Conservation (phyloP, 371 early-diverging fungal species). For the Mortierella sp. region DNA sequence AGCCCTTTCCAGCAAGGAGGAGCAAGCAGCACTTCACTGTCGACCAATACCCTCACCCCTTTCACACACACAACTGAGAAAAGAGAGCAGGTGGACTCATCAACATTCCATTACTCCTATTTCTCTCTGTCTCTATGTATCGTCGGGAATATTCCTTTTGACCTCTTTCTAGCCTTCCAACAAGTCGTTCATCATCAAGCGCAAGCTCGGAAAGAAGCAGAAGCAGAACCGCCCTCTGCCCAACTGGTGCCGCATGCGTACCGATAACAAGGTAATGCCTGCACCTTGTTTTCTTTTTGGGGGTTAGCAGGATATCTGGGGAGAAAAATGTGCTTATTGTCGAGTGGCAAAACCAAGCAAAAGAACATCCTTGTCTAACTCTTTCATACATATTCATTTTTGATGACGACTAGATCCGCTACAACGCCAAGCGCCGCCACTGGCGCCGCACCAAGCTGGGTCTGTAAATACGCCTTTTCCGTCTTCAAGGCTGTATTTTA, state of each 20-base stretch:
- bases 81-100: background rate
- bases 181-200: conserved; percentile 95
- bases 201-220: conserved; percentile 97
- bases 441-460: conserved; percentile 98
- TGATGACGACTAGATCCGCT: conserved; percentile 69
- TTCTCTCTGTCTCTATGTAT: background rate
- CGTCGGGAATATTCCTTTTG: background rate
- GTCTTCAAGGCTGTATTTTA: background rate
- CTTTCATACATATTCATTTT: too few relatives aligned
- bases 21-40: background rate
- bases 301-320: too few relatives aligned
- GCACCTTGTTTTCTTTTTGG: too few relatives aligned
- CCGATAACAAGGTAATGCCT: conserved; percentile 90
- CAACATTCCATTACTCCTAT: background rate
- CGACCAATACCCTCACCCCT: background rate
- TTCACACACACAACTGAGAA: background rate
- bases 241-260: conserved; percentile 97
- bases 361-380: too few relatives aligned
- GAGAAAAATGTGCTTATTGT: too few relatives aligned
- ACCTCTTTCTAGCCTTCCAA: too few relatives aligned
- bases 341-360: too few relatives aligned
- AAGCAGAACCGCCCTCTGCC: conserved; percentile 99
- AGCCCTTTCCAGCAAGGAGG: too few relatives aligned
- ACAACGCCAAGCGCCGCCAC: conserved; percentile 99
- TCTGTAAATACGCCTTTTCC: background rate